phyloP scores from a whole-genome alignment of 2,329 filamentous ascomycete species.

The Ramularia endophylla region DNA sequence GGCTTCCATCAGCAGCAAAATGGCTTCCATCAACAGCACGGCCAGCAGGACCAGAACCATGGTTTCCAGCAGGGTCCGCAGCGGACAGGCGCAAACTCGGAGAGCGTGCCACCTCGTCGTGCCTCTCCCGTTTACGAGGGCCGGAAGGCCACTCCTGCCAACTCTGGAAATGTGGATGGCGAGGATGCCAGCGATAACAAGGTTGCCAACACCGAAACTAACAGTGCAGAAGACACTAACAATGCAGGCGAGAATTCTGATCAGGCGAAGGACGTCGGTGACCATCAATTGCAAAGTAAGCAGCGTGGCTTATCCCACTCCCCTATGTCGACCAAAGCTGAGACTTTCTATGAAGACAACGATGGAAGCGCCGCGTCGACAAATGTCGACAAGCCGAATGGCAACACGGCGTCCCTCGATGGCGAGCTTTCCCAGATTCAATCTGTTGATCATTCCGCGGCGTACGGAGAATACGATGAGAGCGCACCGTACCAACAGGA shows the following conservation, averaged over 20 bases:
- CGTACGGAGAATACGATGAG: conserved; percentile 26
- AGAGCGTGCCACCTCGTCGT: conserved; percentile 15
- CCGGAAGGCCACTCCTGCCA: not conserved
- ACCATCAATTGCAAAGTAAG: conserved; percentile 4
- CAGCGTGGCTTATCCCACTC: too few species aligned
- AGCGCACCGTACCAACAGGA: conserved; percentile 15
- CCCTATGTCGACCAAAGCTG: too few species aligned
- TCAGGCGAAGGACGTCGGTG: conserved; percentile 10
- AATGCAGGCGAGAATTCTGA: conserved; percentile 16
- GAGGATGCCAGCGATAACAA: conserved; percentile 23
- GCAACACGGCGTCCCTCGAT: not conserved
- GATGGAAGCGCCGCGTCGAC: too few species aligned
- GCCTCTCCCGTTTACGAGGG: conserved; percentile 26
- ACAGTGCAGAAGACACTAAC: conserved; percentile 28
- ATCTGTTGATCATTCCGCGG: conserved; percentile 14
- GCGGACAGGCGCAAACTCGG: conserved; percentile 15
- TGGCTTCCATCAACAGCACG: conserved; percentile 10
- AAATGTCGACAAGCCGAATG: not conserved
- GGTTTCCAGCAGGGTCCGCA: conserved; percentile 13
- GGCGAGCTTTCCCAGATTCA: conserved; percentile 1
- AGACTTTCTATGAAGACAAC: too few species aligned
- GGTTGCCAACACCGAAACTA: conserved; percentile 29
- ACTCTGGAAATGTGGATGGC: conserved; percentile 9
- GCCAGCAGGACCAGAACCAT: conserved; percentile 12
- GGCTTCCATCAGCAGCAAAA: conserved; percentile 12